Conservation (phyloP, 2,329 filamentous ascomycete species). For the Xylariaceae sp. region DNA sequence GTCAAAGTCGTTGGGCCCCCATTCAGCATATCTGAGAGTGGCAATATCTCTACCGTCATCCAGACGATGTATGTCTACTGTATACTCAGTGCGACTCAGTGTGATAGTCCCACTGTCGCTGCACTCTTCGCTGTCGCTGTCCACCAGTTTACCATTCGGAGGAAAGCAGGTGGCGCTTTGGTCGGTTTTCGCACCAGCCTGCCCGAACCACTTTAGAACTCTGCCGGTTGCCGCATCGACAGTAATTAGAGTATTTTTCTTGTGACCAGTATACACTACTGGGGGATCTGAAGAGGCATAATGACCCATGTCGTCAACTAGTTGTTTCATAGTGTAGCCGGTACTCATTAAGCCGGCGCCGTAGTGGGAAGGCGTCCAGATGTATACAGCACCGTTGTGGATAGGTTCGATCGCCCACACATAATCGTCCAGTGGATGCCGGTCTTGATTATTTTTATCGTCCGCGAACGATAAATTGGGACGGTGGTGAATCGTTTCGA, state of each 20-base stretch:
- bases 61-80: conserved; percentile 79
- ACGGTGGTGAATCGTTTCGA: conserved; percentile 84
- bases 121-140: conserved; percentile 72
- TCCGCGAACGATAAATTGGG: conserved; percentile 66
- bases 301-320: conserved; percentile 83
- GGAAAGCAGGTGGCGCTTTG: conserved; percentile 77
- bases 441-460: conserved; percentile 54
- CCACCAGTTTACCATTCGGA: conserved; percentile 69
- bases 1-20: conserved; percentile 91
- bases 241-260: conserved; percentile 87
- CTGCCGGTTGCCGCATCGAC: conserved; percentile 85
- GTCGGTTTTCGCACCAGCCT: conserved; percentile 70
- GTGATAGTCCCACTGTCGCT: conserved; percentile 80
- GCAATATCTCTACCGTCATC: conserved; percentile 78
- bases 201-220: conserved; percentile 83
- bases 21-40: conserved; percentile 91
- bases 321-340: conserved; percentile 78
- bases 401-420: conserved; percentile 95
- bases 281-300: conserved; percentile 76
- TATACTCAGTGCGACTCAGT: conserved; percentile 88
- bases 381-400: conserved; percentile 83
- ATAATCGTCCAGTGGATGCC: conserved; percentile 78
- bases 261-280: conserved; percentile 88
- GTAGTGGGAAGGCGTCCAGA: conserved; percentile 74
- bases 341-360: conserved; percentile 67